These are phyloP conservation scores for Psilocybe sp. DNA, from an alignment of 768 basidiomycete genomes.

Conservation along the genomic window DNA sequence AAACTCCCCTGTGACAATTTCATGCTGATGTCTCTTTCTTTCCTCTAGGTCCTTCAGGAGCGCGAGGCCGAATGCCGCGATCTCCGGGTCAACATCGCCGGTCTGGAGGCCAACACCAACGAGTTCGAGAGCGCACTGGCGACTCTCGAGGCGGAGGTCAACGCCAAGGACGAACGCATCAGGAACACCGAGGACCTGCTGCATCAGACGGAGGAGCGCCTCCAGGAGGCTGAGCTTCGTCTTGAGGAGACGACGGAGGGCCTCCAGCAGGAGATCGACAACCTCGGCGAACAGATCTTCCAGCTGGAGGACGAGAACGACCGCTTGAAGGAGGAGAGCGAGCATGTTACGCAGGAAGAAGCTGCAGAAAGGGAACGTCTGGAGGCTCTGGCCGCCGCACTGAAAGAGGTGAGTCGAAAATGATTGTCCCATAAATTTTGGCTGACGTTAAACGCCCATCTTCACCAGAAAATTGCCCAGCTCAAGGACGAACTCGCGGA, in stretches of 20 bases:
- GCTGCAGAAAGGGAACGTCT: slow-evolving; percentile 64
- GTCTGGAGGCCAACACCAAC: slow-evolving; percentile 69
- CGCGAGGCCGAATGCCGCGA: slow-evolving; percentile 78
- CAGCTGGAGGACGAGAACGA: slow-evolving; percentile 87
- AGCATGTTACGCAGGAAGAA: slow-evolving; percentile 70
- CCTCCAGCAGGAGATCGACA: slow-evolving; percentile 70
- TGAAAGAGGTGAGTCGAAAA: slow-evolving; percentile 68
- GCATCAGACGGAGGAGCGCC: too few relatives aligned
- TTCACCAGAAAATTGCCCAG: slow-evolving; percentile 60
- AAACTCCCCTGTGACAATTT: too few relatives aligned
- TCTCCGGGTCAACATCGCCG: slow-evolving; percentile 68
- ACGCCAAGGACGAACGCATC: slow-evolving; percentile 78
- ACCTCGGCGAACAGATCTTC: slow-evolving; percentile 78
- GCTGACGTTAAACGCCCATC: background rate
- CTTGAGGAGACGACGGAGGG: too few relatives aligned
- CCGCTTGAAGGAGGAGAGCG: slow-evolving; percentile 66
- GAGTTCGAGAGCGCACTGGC: slow-evolving; percentile 75
- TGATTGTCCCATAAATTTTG: background rate
- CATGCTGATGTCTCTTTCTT: background rate
- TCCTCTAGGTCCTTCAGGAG: slow-evolving; percentile 65
- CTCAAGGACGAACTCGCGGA: slow-evolving; percentile 69
- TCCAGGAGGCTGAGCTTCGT: too few relatives aligned
- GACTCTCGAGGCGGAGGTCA: slow-evolving; percentile 75
- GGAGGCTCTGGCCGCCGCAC: slow-evolving; percentile 62
- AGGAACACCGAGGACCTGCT: slow-evolving; percentile 37